Evolutionary conservation across 2,329 filamentous ascomycete genomes (phyloP), one percentile per base, ranked within the genome.

Genomic region (Epichloe elymi): DNA sequence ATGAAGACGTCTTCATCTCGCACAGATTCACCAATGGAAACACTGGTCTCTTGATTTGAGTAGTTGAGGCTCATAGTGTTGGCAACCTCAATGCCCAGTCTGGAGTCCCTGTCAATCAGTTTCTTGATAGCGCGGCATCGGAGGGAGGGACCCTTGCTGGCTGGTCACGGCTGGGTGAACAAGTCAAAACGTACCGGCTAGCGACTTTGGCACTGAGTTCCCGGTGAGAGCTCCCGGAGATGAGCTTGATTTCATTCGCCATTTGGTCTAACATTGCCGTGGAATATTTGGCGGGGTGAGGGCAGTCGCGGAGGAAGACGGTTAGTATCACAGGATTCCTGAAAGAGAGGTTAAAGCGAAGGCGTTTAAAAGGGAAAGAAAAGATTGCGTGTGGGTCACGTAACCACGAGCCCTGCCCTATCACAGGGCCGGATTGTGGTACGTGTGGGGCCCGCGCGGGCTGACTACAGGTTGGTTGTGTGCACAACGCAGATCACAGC

Each of bases 1-100:
- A 97, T 95, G 73, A 96, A 97, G 64, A 96, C 90, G 80, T 97
- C 91, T 76, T 97, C 91, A 67, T 97, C 91, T 70, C 91, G 80
- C 51, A 97, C 91, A 56, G 87, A 94, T 73, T 97, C 91, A 65
- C 91, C 90, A 61, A 96, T 94, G 19, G 89, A 95, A 52, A 97
- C 89, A 59, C 84, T 88, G 48, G 85, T 90, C 66, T 93, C 86
- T 63, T 88, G 85, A 67, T 91, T 91, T 46, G 86, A 90, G 71
- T 90, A 89, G 65, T 90, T 87, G 55, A 91, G 74, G 56, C 84
- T 85, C 73, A 88, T 79, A 45, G 86, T 86, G 72, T 87, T 87
- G 56, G 84, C 83, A 60, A 88, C 76, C 61, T 88, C 81, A 61
- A 88, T 86, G 59, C 85, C 85, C 54, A 88, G 77, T 62, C 85